phyloP scores from a whole-genome alignment of 805 yeast species.

The Scheffersomyces spartinae region DNA sequence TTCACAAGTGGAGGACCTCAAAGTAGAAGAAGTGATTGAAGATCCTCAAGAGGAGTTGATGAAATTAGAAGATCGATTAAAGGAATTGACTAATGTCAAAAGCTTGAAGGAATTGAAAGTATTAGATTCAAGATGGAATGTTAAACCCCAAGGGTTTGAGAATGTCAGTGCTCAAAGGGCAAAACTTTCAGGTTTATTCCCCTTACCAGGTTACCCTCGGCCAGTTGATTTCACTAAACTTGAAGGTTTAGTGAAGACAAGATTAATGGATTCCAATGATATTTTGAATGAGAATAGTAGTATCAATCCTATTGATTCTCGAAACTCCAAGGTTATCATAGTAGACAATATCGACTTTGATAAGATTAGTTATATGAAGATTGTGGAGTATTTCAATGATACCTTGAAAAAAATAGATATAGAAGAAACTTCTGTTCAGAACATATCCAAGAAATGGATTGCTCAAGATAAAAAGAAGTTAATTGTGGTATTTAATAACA shows the following conservation, averaged over 20 bases:
- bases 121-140: slow-evolving; percentile 54
- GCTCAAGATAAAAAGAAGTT: slow-evolving; percentile 25
- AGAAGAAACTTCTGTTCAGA: slow-evolving; percentile 21
- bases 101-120: too few species aligned
- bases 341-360: slow-evolving; percentile 22
- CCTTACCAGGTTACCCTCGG: slow-evolving; percentile 55
- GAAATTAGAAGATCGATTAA: too few species aligned
- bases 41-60: too few species aligned
- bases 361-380: slow-evolving; percentile 18
- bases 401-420: slow-evolving; percentile 34
- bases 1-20: too few species aligned
- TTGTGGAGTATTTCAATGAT: slow-evolving; percentile 34
- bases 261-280: slow-evolving; percentile 16
- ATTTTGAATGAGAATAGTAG: slow-evolving; percentile 21
- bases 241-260: slow-evolving; percentile 25
- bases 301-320: slow-evolving; percentile 28
- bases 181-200: slow-evolving; percentile 68
- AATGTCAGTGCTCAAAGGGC: slow-evolving; percentile 65
- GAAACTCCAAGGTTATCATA: slow-evolving; percentile 19
- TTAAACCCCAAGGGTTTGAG: slow-evolving; percentile 62
- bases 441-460: slow-evolving; percentile 23
- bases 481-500: slow-evolving; percentile 39
- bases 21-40: too few species aligned
- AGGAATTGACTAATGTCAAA: too few species aligned
- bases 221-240: slow-evolving; percentile 31